These are phyloP conservation scores for Brassica napus DNA, from an alignment of 345 rosid genomes.

Conservation along the genomic window DNA sequence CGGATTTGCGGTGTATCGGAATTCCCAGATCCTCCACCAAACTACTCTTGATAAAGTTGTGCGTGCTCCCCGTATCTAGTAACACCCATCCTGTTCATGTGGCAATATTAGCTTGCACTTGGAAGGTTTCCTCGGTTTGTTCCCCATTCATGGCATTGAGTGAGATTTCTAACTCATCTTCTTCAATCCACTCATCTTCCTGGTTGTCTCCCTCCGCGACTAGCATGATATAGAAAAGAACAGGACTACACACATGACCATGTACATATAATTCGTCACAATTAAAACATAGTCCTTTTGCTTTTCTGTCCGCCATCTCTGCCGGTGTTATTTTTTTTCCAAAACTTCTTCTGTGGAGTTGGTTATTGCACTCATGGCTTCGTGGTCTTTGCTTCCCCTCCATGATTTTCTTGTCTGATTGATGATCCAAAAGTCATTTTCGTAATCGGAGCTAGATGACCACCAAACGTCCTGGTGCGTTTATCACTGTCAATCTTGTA, in stretches of 20 bases:
- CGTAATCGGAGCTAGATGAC: not conserved
- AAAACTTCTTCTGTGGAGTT: not conserved
- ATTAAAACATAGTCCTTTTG: not conserved
- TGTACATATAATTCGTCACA: not conserved
- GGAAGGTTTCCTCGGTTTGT: not conserved
- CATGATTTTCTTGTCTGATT: too few relatives aligned
- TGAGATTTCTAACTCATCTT: not conserved
- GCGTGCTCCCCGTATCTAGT: not conserved
- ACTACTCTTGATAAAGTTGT: not conserved
- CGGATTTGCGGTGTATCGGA: not conserved
- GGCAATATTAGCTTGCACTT: not conserved
- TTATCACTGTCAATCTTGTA: not conserved
- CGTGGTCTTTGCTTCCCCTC: not conserved
- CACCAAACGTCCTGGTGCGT: not conserved
- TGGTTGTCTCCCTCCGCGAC: not conserved
- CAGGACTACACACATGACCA: not conserved
- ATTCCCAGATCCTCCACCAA: not conserved
- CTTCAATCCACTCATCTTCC: not conserved
- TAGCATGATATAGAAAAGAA: not conserved
- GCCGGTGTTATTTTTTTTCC: not conserved
- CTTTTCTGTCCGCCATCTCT: not conserved
- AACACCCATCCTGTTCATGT: not conserved
- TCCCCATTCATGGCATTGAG: not conserved
- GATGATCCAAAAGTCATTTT: too few relatives aligned
- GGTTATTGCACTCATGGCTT: not conserved